These are phyloP conservation scores for Auxenochlorella pyrenoidosa DNA, from an alignment of 139 green algal species.

Conservation along the genomic window DNA sequence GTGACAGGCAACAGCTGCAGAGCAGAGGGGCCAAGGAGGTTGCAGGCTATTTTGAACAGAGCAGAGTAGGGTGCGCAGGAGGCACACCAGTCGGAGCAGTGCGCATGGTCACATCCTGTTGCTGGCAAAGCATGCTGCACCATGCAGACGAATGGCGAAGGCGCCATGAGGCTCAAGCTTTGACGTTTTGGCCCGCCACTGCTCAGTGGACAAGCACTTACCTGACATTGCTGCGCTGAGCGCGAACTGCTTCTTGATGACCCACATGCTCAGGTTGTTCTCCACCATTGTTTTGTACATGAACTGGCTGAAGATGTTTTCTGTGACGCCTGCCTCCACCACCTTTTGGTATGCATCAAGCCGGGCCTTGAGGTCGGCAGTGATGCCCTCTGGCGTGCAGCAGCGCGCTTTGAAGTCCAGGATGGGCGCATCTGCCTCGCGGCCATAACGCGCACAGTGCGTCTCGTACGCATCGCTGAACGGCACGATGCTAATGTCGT, in stretches of 20 bases:
- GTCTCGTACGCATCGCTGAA: constrained; percentile 95
- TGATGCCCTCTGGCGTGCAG: constrained; percentile 42
- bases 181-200: too few species aligned
- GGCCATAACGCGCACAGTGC: constrained; percentile 90
- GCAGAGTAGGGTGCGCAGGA: background rate
- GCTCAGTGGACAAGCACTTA: too few species aligned
- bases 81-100: background rate
- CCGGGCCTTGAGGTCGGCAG: background rate
- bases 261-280: constrained; percentile 88
- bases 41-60: background rate
- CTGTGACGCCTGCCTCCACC: constrained; percentile 77
- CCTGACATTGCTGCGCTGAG: constrained; percentile 70
- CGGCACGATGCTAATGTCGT: constrained; percentile 84
- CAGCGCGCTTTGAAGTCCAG: constrained; percentile 87
- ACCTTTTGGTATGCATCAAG: constrained; percentile 75
- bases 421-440: constrained; percentile 93
- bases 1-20: constrained; percentile 81
- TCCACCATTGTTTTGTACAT: constrained; percentile 97
- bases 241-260: constrained; percentile 95
- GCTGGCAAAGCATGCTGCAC: too few species aligned
- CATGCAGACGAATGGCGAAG: background rate
- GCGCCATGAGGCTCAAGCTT: background rate
- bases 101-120: too few species aligned
- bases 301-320: constrained; percentile 96
- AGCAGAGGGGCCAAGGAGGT: background rate